These are phyloP conservation scores for Rubia peregrina DNA, from an alignment of 305 asterid species.

Conservation along the genomic window DNA sequence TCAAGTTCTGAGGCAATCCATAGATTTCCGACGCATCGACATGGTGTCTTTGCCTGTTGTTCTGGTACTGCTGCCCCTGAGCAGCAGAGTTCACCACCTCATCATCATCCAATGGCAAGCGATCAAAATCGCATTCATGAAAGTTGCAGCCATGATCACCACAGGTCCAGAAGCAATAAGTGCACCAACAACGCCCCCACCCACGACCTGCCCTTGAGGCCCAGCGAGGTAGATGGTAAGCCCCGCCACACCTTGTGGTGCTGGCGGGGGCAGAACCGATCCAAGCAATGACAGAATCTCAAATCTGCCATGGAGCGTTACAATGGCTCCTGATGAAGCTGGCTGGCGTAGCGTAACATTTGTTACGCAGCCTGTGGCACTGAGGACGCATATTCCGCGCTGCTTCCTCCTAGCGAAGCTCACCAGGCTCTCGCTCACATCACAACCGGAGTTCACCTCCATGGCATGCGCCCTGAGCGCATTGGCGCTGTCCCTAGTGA, in stretches of 20 bases:
- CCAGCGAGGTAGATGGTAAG: slow-evolving; percentile 65
- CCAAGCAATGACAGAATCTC: slow-evolving; percentile 70
- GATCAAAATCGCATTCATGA: slow-evolving; percentile 74
- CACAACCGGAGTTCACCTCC: slow-evolving; percentile 66
- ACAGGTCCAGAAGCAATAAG: slow-evolving; percentile 84
- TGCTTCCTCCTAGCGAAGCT: slow-evolving; percentile 53
- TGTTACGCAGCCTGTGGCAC: slow-evolving; percentile 70
- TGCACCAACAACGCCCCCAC: slow-evolving; percentile 66
- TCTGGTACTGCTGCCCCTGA: slow-evolving; percentile 37
- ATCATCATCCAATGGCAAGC: slow-evolving; percentile 59
- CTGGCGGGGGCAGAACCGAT: slow-evolving; percentile 75
- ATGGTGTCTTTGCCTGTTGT: slow-evolving; percentile 37
- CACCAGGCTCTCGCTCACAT: slow-evolving; percentile 46
- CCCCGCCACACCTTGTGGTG: slow-evolving; percentile 75
- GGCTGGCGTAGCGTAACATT: slow-evolving; percentile 73
- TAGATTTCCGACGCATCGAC: slow-evolving; percentile 36
- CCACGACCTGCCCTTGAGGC: slow-evolving; percentile 78
- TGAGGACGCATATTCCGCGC: slow-evolving; percentile 62
- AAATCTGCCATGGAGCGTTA: slow-evolving; percentile 70
- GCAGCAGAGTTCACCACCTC: slow-evolving; percentile 24
- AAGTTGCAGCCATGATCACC: slow-evolving; percentile 78
- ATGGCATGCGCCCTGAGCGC: slow-evolving; percentile 72
- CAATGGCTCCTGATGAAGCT: slow-evolving; percentile 51
- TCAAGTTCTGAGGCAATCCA: slow-evolving; percentile 51
- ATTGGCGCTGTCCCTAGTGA: slow-evolving; percentile 75